Evolutionary conservation across 257 asterid genomes (phyloP), one percentile per base, ranked within the genome.

Genomic region (Agastache rugosa): DNA sequence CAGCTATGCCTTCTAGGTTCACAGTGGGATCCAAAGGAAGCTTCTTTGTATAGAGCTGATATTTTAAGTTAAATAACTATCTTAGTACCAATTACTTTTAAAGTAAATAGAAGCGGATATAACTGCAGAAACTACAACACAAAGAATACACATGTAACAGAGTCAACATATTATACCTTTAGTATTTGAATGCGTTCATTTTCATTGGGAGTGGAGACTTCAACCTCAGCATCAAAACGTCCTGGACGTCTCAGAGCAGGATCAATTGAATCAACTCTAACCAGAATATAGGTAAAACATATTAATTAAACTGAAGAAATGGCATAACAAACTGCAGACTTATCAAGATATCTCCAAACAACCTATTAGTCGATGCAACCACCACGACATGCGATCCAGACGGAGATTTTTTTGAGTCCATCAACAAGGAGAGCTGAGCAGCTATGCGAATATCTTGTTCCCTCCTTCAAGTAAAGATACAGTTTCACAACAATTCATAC

Each of bases 281-380:
- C 81, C 65, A 85, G 17, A 61, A 60, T 74, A 65, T 62, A 55
- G 20, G 50, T 45, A 37, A 59, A 65, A 8, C 39, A 5, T 65
- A 12, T 65, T 11, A 65, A 14, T 11, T 65, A 0, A 10, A 65
- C 41, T 2, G 41, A 23, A 6, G 22, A 65, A 25, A 42, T 22
- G 56, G 39, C n/a, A n/a, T 3, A 44, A 44, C 39, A 39, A 67
- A 35, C 42, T 50, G 56, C 42, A 37, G 15, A 60, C 56, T 62
- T 7, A 27, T 47, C 35, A 35, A 44, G 29, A 78, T 53, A 73
- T 27, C 66, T 67, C 67, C 63, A 19, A 63, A 62, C 69, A 79
- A 94, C 99, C 97, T 92, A 79, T 94, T 92, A 73, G 99, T 94
- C 53, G 99, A 90, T 65, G 97, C 99, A 77, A 94, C 96, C 62